Evolutionary conservation across 2,329 filamentous ascomycete species (phyloP).

Genomic region (Trichoderma polysporum): DNA sequence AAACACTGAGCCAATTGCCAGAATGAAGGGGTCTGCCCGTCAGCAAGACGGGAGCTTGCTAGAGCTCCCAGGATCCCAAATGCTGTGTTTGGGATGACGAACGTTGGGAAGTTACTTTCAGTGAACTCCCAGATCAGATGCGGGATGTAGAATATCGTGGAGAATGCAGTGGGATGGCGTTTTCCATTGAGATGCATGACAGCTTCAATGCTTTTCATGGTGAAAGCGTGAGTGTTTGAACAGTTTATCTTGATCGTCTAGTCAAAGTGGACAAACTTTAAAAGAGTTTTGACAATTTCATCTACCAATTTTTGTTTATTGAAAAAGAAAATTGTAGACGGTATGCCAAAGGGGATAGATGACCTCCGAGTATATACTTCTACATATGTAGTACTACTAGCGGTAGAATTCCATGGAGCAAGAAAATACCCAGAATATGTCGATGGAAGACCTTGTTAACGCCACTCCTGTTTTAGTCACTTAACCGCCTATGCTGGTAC

Average conservation of each 20-base stretch:
- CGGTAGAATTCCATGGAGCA: no score
- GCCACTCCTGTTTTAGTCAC: background rate
- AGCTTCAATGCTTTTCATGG: background rate
- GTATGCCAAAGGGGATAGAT: background rate
- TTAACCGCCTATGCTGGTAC: background rate
- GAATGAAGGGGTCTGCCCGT: background rate
- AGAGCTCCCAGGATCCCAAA: conserved; percentile 18
- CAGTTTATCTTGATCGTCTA: background rate
- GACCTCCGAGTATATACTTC: background rate
- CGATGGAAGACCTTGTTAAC: background rate
- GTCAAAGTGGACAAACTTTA: background rate
- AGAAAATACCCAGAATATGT: background rate
- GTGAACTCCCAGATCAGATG: conserved; percentile 14
- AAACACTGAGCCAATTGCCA: background rate
- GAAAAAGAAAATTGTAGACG: background rate
- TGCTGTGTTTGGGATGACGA: conserved; percentile 12
- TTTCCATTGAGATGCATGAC: background rate
- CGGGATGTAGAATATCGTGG: background rate
- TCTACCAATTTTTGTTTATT: background rate
- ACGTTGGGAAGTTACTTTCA: conserved; percentile 15
- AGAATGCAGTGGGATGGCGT: background rate
- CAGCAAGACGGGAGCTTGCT: background rate
- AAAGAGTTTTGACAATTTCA: background rate
- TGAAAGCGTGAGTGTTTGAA: background rate
- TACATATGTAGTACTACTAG: no score